Conservation (phyloP, 495 filamentous ascomycete species). For the Corynascus novoguineensis region DNA sequence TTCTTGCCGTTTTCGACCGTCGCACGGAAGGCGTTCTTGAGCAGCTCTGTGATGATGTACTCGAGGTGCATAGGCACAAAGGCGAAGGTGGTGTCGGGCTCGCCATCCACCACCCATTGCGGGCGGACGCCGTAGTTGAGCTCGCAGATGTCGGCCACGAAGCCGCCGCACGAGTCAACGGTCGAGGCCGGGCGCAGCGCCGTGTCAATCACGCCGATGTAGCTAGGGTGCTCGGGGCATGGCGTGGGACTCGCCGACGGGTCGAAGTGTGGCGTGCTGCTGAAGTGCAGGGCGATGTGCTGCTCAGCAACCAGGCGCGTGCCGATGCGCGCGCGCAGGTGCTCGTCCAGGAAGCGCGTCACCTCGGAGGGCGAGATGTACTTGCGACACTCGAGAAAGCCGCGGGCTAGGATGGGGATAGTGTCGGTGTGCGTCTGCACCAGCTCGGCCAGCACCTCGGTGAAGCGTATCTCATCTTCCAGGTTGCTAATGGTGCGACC, state of each 20-base stretch:
- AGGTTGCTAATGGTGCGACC: conserved; percentile 68
- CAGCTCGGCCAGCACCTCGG: conserved; percentile 84
- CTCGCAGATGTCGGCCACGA: conserved; percentile 94
- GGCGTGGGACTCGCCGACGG: conserved; percentile 38
- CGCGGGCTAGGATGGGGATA: conserved; percentile 84
- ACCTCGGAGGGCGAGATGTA: conserved; percentile 78
- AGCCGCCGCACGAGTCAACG: conserved; percentile 74
- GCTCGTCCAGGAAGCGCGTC: conserved; percentile 86
- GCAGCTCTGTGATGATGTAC: conserved; percentile 91
- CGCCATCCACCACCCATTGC: conserved; percentile 70
- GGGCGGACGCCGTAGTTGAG: conserved; percentile 90
- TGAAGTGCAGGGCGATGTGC: conserved; percentile 88
- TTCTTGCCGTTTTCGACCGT: conserved; percentile 76
- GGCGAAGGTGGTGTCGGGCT: conserved; percentile 74
- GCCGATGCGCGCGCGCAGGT: conserved; percentile 88
- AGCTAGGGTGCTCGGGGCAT: conserved; percentile 56
- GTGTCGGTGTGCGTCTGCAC: conserved; percentile 91
- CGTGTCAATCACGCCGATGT: conserved; percentile 97
- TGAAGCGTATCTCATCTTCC: conserved; percentile 85
- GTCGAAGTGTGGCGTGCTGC: conserved; percentile 63
- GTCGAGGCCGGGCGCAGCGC: conserved; percentile 74
- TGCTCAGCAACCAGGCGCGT: conserved; percentile 94
- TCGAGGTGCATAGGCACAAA: conserved; percentile 93
- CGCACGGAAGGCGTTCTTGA: conserved; percentile 95
- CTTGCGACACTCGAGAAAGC: conserved; percentile 84